A percentile compares a stretch with the other conserved stretches of the same genome.
These are phyloP conservation scores for Sugiyamaella qingdaonensis DNA, from an alignment of 805 yeast genomes.

Conservation along the genomic window DNA sequence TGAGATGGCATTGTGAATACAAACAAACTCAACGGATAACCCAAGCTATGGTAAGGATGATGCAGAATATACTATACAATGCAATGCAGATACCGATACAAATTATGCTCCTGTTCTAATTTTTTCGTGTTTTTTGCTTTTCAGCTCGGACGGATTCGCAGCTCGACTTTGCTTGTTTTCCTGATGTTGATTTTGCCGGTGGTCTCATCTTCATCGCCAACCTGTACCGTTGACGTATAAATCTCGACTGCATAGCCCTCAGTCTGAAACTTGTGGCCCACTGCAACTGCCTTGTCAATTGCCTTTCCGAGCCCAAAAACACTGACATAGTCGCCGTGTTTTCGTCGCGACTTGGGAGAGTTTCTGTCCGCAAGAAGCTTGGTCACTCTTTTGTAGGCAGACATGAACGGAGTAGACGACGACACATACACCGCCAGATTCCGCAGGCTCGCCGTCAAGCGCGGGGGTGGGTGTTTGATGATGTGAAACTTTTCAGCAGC, in stretches of 20 bases:
- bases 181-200: constrained; percentile 35
- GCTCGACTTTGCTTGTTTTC: constrained; percentile 41
- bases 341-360: constrained; percentile 39
- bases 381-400: constrained; percentile 63
- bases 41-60: too few relatives aligned
- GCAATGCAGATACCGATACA: too few relatives aligned
- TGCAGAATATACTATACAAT: too few relatives aligned
- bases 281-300: constrained; percentile 55
- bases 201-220: constrained; percentile 56
- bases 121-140: not conserved
- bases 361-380: constrained; percentile 42
- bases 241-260: constrained; percentile 54
- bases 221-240: constrained; percentile 59
- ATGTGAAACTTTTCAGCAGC: constrained; percentile 11
- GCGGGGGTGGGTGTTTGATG: constrained; percentile 54
- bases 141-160: constrained; percentile 32
- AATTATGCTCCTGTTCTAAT: too few relatives aligned
- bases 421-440: constrained; percentile 54
- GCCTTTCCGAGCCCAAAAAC: constrained; percentile 77
- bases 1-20: too few relatives aligned
- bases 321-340: constrained; percentile 41
- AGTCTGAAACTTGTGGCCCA: constrained; percentile 57
- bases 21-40: too few relatives aligned
- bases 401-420: constrained; percentile 62
- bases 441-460: constrained; percentile 40